Conservation (phyloP, 805 yeast species). For the Candida ulmi region DNA sequence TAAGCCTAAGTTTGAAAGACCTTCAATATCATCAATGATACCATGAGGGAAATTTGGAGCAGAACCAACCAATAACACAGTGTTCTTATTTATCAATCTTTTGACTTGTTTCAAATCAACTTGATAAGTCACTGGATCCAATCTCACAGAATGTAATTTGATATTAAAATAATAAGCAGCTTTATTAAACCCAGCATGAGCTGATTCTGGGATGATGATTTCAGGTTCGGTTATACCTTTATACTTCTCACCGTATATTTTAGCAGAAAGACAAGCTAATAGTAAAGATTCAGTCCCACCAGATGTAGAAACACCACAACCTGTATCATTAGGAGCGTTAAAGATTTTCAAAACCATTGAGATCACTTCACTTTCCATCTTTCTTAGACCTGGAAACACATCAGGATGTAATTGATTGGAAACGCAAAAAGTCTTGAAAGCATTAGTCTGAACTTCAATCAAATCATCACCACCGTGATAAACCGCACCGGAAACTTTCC, state of each 20-base stretch:
- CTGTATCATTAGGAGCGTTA: constrained; percentile 63
- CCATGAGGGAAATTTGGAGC: constrained; percentile 99
- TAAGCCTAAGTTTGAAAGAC: constrained; percentile 53
- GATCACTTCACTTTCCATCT: constrained; percentile 94
- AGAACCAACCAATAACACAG: constrained; percentile 83
- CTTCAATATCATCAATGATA: constrained; percentile 82
- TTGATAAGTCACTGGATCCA: constrained; percentile 61
- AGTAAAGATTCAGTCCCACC: constrained; percentile 96
- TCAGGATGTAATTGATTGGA: constrained; percentile 97
- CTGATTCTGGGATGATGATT: constrained; percentile 80
- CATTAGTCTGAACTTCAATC: constrained; percentile 65
- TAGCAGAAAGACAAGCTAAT: constrained; percentile 82
- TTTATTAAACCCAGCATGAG: constrained; percentile 94
- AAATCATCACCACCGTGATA: constrained; percentile 91
- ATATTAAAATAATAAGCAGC: constrained; percentile 90
- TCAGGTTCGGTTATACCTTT: constrained; percentile 71
- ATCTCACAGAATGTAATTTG: constrained; percentile 71
- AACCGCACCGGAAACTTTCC: constrained; percentile 91
- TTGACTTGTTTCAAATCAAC: constrained; percentile 62
- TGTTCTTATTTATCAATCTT: constrained; percentile 66
- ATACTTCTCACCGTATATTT: constrained; percentile 59
- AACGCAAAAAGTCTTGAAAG: constrained; percentile 72
- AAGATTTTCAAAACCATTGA: constrained; percentile 80
- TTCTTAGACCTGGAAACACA: constrained; percentile 92
- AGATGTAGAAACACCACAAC: constrained; percentile 78